Evolutionary conservation across 163 green algal species (phyloP).

Genomic region (Prototheca cutis): DNA sequence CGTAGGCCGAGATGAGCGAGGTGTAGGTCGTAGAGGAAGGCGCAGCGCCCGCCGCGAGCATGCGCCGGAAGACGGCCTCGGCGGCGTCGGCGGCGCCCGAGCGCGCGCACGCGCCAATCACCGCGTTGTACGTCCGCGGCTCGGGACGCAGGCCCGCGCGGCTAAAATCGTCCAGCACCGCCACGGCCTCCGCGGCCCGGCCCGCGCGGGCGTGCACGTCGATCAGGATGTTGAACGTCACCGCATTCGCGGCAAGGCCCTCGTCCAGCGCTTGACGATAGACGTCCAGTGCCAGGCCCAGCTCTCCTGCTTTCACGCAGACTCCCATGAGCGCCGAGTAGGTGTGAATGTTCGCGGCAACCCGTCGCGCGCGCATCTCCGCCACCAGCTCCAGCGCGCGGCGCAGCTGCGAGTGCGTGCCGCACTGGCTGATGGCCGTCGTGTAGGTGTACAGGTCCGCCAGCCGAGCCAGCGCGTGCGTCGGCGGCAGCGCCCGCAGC

Average conservation of each 20-base stretch:
- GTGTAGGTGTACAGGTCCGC: conserved; percentile 53
- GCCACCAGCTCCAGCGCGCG: conserved; percentile 42
- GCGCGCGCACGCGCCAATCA: conserved; percentile 67
- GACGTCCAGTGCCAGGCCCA: conserved; percentile 44
- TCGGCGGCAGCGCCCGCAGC: conserved; percentile 40
- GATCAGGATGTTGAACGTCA: conserved; percentile 53
- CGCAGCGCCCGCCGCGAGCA: conserved; percentile 54
- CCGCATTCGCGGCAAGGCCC: conserved; percentile 40
- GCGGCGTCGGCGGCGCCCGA: conserved; percentile 46
- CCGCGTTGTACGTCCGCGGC: conserved; percentile 73
- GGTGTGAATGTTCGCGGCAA: conserved; percentile 68
- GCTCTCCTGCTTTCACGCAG: conserved; percentile 45
- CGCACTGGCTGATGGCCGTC: conserved; percentile 37
- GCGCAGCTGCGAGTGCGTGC: conserved; percentile 11
- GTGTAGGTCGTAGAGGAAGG: conserved; percentile 70
- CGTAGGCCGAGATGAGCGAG: conserved; percentile 52
- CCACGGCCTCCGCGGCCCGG: conserved; percentile 38
- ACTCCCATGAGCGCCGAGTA: conserved; percentile 55
- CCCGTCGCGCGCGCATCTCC: conserved; percentile 42
- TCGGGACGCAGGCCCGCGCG: conserved; percentile 53
- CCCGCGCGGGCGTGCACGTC: conserved; percentile 38
- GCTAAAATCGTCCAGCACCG: conserved; percentile 45
- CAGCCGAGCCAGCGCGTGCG: conserved; percentile 24
- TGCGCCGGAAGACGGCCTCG: conserved; percentile 55
- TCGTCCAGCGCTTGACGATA: conserved; percentile 39